Base-by-base conservation (phyloP, 1,284 basidiomycete genomes). In the Stygiomarasmius scandens region DNA sequence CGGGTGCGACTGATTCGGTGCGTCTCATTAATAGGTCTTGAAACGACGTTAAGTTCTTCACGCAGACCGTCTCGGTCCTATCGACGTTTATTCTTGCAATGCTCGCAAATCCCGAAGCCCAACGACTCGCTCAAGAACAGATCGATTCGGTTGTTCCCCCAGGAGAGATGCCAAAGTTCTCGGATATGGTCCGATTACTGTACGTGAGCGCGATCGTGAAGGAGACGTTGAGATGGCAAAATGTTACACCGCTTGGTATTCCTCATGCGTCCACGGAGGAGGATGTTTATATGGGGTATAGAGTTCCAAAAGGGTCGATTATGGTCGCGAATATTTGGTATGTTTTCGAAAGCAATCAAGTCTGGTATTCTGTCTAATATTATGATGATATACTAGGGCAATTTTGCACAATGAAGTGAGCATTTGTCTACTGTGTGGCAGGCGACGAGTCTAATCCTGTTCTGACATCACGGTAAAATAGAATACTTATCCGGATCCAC, bases 161-260 rank as follows among this genome's bases (percentile, higher is more conserved):
- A 49, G 61, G 66, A 1, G 66, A 72, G 4, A 63, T 76, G 16
- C 76, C 75, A 9, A 62, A 61, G 1, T 67, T 74, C 46, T 53
- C 65, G 1, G 73, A 77, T 56, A 59, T 68, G 29, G 49, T 51
- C 2, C 54, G 49, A 9, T 63, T 77, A 23, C 74, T 72, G 3
- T 77, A 74, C 56, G 63, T 77, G 2, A 65, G 66, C 14, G 75
- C 74, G 1, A 58, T 77, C 25, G 66, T 76, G 2, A 71, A 72
- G 38, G 75, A 76, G 55, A 58, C 71, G 0, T 64, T 72, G 41
- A 63, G 72, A 20, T 76, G 67, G 73, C 69, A 73, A 56, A 69
- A 70, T 10, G 64, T 74, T 11, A 65, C 69, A 11, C 74, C 71
- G n/a, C 67, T 73, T 22, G 74, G 77, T 25, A 49, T 70, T 19